Conservation (phyloP, 768 basidiomycete genomes). For the Macrolepiota dolichaula region DNA sequence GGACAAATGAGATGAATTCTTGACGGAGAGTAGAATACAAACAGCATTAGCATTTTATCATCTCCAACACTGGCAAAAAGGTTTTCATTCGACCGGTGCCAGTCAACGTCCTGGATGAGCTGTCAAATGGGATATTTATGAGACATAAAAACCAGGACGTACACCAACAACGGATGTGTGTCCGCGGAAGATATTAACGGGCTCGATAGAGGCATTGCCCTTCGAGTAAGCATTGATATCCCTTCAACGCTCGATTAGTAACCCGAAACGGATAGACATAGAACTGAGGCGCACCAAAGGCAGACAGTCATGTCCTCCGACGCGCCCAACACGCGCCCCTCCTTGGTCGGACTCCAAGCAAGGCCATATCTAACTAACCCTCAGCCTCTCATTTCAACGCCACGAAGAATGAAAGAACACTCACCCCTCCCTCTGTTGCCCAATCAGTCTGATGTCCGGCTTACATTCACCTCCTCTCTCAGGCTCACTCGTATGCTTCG, state of each 20-base stretch:
- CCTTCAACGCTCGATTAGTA: slow-evolving; percentile 43
- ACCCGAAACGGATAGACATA: not conserved
- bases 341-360: slow-evolving; percentile 84
- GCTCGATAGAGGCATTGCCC: slow-evolving; percentile 75
- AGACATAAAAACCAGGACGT: slow-evolving; percentile 25
- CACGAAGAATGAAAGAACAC: slow-evolving; percentile 23
- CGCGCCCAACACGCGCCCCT: slow-evolving; percentile 84
- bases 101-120: slow-evolving; percentile 84
- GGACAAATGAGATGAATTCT: slow-evolving; percentile 1
- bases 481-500: slow-evolving; percentile 94
- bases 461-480: slow-evolving; percentile 79
- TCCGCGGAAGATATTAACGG: slow-evolving; percentile 78
- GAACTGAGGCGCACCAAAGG: slow-evolving; percentile 64
- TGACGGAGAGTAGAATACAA: slow-evolving; percentile 25
- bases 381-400: not conserved
- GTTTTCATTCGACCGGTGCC: slow-evolving; percentile 81
- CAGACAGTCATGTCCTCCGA: slow-evolving; percentile 97
- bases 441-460: slow-evolving; percentile 88
- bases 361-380: slow-evolving; percentile 73
- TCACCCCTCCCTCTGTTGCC: slow-evolving; percentile 92
- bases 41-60: slow-evolving; percentile 94
- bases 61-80: slow-evolving; percentile 95
- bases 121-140: not conserved
- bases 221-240: slow-evolving; percentile 89
- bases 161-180: slow-evolving; percentile 93